Evolutionary conservation across 2,329 filamentous ascomycete species (phyloP), one percentile per base, ranked within the genome.

Genomic region (Septoria linicola): DNA sequence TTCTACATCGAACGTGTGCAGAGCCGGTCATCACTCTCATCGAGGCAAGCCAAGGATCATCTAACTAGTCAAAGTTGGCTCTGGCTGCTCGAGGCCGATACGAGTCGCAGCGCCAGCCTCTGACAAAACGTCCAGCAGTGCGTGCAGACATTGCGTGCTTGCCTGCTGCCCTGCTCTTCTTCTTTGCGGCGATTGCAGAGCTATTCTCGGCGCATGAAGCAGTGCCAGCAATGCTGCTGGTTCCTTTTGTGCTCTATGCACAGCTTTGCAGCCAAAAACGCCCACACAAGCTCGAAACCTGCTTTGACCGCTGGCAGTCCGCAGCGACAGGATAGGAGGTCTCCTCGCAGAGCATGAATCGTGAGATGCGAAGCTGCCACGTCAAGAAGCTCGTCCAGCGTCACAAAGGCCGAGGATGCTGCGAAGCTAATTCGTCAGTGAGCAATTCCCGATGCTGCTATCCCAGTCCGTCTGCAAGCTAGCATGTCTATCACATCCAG

Each of bases 321-420:
- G 31, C 19, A 8, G 13, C 20, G 44, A 45, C 27, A 45, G 43
- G 34, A 44, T 21, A 42, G 41, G 31, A 41, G 42, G 36, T 23
- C 21, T 16, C 14, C 31, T n/a, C n/a, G 44, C 44, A 11, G 10
- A n/a, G 27, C 41, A 47, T 37, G 49, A 47, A 45, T 52, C 49
- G 49, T 32, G 30, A n/a, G 34, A 21, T 39, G 30, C 17, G 16
- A 34, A 32, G 42, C 42, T 52, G 49, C 49, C 49, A 52, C 49
- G 49, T 52, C 49, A 39, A 34, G 36, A 20, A 37, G 20, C 27
- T 25, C 27, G 48, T 19, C 21, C 17, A 20, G 2, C 19, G 2
- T 37, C 21, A 20, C 40, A 44, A 20, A 27, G 30, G 20, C 41
- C 32, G 40, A 45, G 41, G 34, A 37, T 37, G 32, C 21, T n/a